Base-by-base conservation (phyloP, 129 eudicot genomes). In the Tanacetum coccineum region DNA sequence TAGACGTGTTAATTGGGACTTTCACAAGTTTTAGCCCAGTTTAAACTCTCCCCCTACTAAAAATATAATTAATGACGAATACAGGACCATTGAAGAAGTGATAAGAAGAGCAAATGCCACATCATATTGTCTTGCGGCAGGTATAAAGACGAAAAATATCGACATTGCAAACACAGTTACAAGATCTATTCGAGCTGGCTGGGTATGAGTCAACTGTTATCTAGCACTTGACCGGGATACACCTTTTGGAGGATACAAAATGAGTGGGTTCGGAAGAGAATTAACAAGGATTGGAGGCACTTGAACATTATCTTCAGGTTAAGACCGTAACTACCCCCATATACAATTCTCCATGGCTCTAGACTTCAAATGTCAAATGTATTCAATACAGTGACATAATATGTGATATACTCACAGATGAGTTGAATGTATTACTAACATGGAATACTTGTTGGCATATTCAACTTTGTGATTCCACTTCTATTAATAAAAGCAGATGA, bases 81-180 rank as follows among this genome's bases (percentile, higher is more conserved):
- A 19, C 72, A 92, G 98, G 83, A 87, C 90, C 1, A 47, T 78
- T 15, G 97, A 91, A 45, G 97, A 91, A 84, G 97, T 78, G 63
- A 91, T 91, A 11, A 64, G 75, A 12, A 87, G 94, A 62, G 97
- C 96, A 0, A 91, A 91, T 49, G 81, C 80, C 0, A 79, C 96
- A 12, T 68, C 74, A 14, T 91, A 91, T 59, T 96, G 97, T 19
- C 72, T 91, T 60, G 97, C 96, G 17, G 96, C 97, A 0, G 96
- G 94, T 17, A 77, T 91, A 9, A 83, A 83, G 72, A 91, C 97
- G 21, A 81, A 91, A 48, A 75, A 91, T 75, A 74, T 91, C 67
- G 86, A 91, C 78, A 69, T 78, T 3, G 94, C 96, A n/a, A 91
- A 87, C 80, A 91, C 94, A 1, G 96, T 91, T 4, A 87, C 97